A percentile compares a stretch with the other conserved stretches of the same genome.
Evolutionary conservation across 352 stramenopile genomes (phyloP).

Genomic region (Globisporangium viniferum): DNA sequence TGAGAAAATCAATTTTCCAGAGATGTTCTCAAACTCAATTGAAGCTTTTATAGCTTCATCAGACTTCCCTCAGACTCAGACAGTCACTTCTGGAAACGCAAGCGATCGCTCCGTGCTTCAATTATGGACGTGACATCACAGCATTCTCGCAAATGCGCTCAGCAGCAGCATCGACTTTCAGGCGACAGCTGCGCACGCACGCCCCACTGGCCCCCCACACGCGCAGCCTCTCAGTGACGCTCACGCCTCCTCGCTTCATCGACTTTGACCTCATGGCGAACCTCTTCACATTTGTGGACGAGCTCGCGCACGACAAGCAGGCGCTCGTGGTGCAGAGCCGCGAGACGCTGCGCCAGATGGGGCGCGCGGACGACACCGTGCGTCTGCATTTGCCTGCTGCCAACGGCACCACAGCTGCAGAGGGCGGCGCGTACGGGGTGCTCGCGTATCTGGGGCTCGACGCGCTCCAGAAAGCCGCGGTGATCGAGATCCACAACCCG

Average conservation of each 20-base stretch:
- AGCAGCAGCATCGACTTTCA: not conserved
- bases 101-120: not conserved
- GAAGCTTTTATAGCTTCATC: not conserved
- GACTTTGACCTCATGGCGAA: constrained; percentile 18
- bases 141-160: not conserved
- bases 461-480: constrained; percentile 39
- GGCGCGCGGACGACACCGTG: constrained; percentile 33
- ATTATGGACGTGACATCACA: not conserved
- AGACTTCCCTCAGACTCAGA: not conserved
- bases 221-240: not conserved
- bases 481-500: constrained; percentile 74
- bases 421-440: not conserved
- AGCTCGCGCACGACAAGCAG: constrained; percentile 32
- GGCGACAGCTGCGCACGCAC: not conserved
- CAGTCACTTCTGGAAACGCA: not conserved
- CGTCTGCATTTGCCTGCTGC: constrained; percentile 25
- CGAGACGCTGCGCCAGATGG: constrained; percentile 45
- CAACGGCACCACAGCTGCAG: constrained; percentile 9
- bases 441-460: constrained; percentile 18
- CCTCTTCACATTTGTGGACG: constrained; percentile 57
- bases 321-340: constrained; percentile 36
- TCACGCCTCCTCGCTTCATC: not conserved
- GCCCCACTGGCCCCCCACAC: not conserved
- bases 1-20: no score
- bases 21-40: no score